A percentile compares a stretch with the other conserved stretches of the same genome.
phyloP scores from a whole-genome alignment of 306 rosid genomes.

The Luffa aegyptiaca region DNA sequence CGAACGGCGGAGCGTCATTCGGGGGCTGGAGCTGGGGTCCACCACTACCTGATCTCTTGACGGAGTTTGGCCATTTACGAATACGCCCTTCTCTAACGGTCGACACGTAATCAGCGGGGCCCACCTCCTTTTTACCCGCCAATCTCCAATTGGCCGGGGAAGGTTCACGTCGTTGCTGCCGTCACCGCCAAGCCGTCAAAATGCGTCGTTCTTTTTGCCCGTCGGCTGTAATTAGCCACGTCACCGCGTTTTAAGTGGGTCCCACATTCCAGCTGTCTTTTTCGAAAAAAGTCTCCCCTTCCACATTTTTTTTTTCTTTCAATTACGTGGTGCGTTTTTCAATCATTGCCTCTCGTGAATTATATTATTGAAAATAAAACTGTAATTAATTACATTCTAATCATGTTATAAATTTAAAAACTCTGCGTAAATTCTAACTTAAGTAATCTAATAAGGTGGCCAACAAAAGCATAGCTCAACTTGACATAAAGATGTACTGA shows the following conservation, averaged over 20 bases:
- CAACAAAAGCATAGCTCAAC: too few species aligned
- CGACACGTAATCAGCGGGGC: not conserved
- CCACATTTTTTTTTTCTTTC: not conserved
- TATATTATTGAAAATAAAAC: not conserved
- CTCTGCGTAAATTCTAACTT: not conserved
- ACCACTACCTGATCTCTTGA: not conserved
- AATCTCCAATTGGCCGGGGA: not conserved
- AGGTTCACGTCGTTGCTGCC: not conserved
- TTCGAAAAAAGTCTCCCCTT: not conserved
- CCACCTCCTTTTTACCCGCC: not conserved
- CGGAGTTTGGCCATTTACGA: not conserved
- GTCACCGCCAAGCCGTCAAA: not conserved
- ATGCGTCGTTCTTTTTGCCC: not conserved
- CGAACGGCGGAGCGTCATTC: not conserved
- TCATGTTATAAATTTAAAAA: not conserved
- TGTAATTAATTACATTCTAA: not conserved
- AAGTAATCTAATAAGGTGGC: too few species aligned
- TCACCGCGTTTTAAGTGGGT: not conserved
- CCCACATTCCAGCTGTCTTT: not conserved
- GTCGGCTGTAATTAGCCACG: not conserved
- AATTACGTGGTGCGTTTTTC: not conserved
- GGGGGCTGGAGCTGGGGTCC: not conserved
- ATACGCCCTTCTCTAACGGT: not conserved
- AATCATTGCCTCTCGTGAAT: not conserved
- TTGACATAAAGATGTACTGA: too few species aligned